A percentile compares a stretch with the other conserved stretches of the same genome.
phyloP scores from a whole-genome alignment of 169 alveolate genomes.

The Cryptosporidium andersoni region DNA sequence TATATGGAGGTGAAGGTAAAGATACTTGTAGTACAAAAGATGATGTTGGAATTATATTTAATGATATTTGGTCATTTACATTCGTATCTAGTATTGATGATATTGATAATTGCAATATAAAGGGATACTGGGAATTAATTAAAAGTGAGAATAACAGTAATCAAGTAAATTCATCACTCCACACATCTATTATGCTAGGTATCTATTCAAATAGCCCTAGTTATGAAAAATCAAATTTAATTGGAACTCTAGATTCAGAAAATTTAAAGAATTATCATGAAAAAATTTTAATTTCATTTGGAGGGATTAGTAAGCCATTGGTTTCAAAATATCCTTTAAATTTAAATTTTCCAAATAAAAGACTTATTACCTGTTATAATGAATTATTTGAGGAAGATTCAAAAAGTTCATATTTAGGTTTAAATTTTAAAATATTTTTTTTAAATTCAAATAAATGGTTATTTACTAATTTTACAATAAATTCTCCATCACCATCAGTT shows the following conservation, averaged over 20 bases:
- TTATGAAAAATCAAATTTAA: neutral
- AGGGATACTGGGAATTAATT: slow-evolving; percentile 58
- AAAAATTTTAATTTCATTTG: slow-evolving; percentile 11
- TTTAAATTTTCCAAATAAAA: neutral
- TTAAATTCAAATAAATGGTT: slow-evolving; percentile 34
- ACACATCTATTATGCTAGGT: slow-evolving; percentile 31
- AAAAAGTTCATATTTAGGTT: neutral
- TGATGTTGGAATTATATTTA: slow-evolving; percentile 2
- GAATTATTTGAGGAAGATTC: neutral
- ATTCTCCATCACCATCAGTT: slow-evolving; percentile 24
- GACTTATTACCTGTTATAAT: neutral
- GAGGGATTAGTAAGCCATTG: slow-evolving; percentile 21
- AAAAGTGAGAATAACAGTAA: neutral
- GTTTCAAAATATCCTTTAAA: slow-evolving; percentile 23
- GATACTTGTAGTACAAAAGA: slow-evolving; percentile 6
- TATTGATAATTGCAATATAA: slow-evolving; percentile 42
- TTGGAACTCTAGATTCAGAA: neutral
- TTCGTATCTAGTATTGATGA: slow-evolving; percentile 31
- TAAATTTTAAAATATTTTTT: slow-evolving; percentile 2
- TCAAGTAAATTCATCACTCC: slow-evolving; percentile 12
- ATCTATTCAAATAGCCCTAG: neutral
- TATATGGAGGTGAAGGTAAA: slow-evolving; percentile 88
- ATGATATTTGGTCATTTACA: slow-evolving; percentile 65
- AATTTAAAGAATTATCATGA: neutral
- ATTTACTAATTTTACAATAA: slow-evolving; percentile 10